A percentile compares a stretch with the other conserved stretches of the same genome.
phyloP scores from a whole-genome alignment of 352 stramenopile species.

The Halophytophthora polymorphica region DNA sequence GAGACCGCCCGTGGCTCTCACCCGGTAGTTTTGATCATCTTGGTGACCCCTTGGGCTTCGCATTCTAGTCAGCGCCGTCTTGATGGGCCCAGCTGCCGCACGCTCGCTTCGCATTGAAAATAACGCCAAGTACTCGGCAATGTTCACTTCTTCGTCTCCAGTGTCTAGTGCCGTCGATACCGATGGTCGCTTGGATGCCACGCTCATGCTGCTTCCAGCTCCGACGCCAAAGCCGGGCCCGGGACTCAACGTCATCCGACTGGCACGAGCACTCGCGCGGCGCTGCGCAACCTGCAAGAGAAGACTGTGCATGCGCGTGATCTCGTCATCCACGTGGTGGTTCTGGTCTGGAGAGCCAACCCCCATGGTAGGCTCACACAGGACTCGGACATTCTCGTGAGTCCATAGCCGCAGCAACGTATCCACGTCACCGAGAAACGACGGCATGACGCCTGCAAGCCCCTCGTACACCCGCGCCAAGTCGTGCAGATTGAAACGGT shows the following conservation, averaged over 20 bases:
- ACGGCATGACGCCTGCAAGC: slow-evolving; percentile 33
- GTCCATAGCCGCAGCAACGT: slow-evolving; percentile 47
- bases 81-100: no score
- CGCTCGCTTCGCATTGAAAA: slow-evolving; percentile 17
- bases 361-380: slow-evolving; percentile 27
- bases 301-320: slow-evolving; percentile 12
- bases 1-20: slow-evolving; percentile 12
- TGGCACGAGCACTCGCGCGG: slow-evolving; percentile 24
- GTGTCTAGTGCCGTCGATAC: not conserved
- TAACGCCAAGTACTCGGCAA: slow-evolving; percentile 7
- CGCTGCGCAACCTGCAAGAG: slow-evolving; percentile 18
- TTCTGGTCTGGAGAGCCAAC: slow-evolving; percentile 8
- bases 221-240: not conserved
- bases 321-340: slow-evolving; percentile 7
- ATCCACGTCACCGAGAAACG: slow-evolving; percentile 34
- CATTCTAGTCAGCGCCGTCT: no score
- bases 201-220: slow-evolving; percentile 6
- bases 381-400: slow-evolving; percentile 41
- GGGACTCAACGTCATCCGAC: slow-evolving; percentile 12
- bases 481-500: slow-evolving; percentile 45
- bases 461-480: slow-evolving; percentile 45
- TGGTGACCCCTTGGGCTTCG: slow-evolving; percentile 6
- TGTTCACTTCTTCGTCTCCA: slow-evolving; percentile 8
- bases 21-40: slow-evolving; percentile 10
- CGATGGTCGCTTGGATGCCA: slow-evolving; percentile 6